Percentiles rank a stretch among this genome's conserved stretches.
Conservation (phyloP, 1,284 basidiomycete species). For the Cutaneotrichosporon arboriforme region DNA sequence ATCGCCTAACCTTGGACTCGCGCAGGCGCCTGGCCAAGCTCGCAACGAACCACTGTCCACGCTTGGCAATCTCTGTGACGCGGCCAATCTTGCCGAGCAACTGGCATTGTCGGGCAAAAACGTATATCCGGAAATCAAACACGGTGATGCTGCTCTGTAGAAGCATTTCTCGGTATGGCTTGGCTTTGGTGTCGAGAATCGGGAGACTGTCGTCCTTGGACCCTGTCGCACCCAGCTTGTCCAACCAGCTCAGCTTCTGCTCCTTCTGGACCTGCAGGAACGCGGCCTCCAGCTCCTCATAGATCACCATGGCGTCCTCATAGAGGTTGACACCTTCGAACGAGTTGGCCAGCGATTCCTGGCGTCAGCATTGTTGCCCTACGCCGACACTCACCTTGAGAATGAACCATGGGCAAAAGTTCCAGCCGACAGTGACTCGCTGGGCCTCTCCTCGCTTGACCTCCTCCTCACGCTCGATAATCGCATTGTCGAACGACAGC, state of each 20-base stretch:
- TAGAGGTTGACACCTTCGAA: constrained; percentile 84
- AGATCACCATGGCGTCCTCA: constrained; percentile 83
- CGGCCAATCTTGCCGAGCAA: constrained; percentile 75
- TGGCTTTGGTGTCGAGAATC: constrained; percentile 70
- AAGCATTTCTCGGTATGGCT: constrained; percentile 83
- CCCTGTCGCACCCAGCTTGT: constrained; percentile 59
- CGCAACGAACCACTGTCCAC: constrained; percentile 49
- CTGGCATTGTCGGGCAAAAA: constrained; percentile 78
- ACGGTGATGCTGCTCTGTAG: constrained; percentile 85
- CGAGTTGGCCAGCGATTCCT: constrained; percentile 91
- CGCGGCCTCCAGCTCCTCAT: constrained; percentile 82
- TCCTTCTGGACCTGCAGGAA: constrained; percentile 71
- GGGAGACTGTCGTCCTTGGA: constrained; percentile 71
- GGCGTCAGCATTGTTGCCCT: constrained; percentile 9
- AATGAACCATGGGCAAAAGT: constrained; percentile 93
- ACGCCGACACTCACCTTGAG: constrained; percentile 62
- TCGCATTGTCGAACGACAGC: constrained; percentile 70
- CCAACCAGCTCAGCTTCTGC: constrained; percentile 84
- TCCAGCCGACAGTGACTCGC: constrained; percentile 86
- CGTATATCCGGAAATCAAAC: constrained; percentile 88
- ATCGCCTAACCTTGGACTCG: constrained; percentile 61
- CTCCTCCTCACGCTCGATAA: constrained; percentile 77
- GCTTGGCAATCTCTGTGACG: constrained; percentile 71
- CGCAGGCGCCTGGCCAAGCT: constrained; percentile 51
- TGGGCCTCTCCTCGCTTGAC: constrained; percentile 79